Evolutionary conservation across 305 asterid species (phyloP).

Genomic region (Ruellia speciosa): DNA sequence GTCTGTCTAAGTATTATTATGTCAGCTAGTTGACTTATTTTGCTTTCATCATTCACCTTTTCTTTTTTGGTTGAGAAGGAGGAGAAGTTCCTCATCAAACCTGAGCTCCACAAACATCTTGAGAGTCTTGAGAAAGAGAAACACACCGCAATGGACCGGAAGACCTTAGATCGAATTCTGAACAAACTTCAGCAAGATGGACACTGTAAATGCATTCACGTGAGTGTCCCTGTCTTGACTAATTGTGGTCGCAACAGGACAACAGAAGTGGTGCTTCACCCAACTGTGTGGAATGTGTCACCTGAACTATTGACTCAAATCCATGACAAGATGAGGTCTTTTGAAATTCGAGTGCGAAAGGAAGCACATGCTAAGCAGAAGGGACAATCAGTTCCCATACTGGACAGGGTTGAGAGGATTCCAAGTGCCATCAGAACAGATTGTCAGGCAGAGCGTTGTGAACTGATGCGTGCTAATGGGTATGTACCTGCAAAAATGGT

Average conservation of each 20-base stretch:
- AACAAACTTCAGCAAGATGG: constrained; percentile 84
- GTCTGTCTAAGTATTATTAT: constrained; percentile 34
- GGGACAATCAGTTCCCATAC: constrained; percentile 40
- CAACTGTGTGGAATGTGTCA: constrained; percentile 45
- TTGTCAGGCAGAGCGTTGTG: constrained; percentile 47
- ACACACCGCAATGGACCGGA: constrained; percentile 57
- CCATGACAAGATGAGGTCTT: constrained; percentile 67
- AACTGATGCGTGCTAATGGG: constrained; percentile 68
- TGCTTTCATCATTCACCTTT: constrained; percentile 9
- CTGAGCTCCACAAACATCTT: constrained; percentile 76
- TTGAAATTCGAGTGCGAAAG: constrained; percentile 56
- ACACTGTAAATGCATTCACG: constrained; percentile 58
- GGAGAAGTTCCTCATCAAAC: constrained; percentile 74
- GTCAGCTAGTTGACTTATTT: constrained; percentile 19
- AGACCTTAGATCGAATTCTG: constrained; percentile 67
- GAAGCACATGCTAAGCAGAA: constrained; percentile 41
- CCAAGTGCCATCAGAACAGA: constrained; percentile 32
- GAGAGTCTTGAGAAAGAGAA: constrained; percentile 63
- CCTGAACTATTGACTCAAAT: constrained; percentile 59
- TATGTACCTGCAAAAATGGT: constrained; percentile 79
- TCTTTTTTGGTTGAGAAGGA: constrained; percentile 47
- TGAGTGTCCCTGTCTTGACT: constrained; percentile 69
- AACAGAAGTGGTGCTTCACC: constrained; percentile 71
- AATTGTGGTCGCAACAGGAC: constrained; percentile 66
- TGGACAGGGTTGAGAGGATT: constrained; percentile 66